These are phyloP conservation scores for Suhomyces kilbournensis DNA, from an alignment of 805 yeast genomes.

Conservation along the genomic window DNA sequence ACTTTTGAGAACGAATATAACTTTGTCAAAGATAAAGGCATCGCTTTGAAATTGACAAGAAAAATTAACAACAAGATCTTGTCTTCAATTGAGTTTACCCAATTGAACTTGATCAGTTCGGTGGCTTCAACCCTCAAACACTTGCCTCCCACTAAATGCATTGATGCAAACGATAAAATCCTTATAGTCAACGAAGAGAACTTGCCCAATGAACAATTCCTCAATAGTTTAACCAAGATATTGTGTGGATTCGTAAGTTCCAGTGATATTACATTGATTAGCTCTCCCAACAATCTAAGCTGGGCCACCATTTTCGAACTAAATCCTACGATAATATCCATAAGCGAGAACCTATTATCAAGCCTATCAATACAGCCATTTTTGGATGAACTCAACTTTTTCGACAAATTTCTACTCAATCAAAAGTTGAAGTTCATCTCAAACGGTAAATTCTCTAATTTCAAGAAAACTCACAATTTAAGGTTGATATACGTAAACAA, in stretches of 20 bases:
- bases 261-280: constrained; percentile 20
- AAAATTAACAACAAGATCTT: constrained; percentile 14
- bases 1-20: constrained; percentile 29
- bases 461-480: constrained; percentile 15
- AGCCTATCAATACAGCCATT: constrained; percentile 9
- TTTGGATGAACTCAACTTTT: background rate
- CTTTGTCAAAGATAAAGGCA: constrained; percentile 35
- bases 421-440: constrained; percentile 44
- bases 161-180: constrained; percentile 21
- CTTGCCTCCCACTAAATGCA: constrained; percentile 40
- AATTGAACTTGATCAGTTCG: constrained; percentile 51
- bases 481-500: constrained; percentile 44
- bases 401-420: constrained; percentile 19
- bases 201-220: constrained; percentile 20
- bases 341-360: constrained; percentile 20
- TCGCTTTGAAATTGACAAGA: constrained; percentile 26
- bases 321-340: constrained; percentile 31
- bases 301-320: constrained; percentile 11
- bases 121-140: constrained; percentile 51
- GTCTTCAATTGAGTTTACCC: constrained; percentile 38
- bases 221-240: constrained; percentile 34
- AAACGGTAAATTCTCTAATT: constrained; percentile 45
- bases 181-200: constrained; percentile 17
- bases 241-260: constrained; percentile 39
- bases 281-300: background rate